Evolutionary conservation across 148 eudicot species (phyloP).

Genomic region (Nepenthes gracilis): DNA sequence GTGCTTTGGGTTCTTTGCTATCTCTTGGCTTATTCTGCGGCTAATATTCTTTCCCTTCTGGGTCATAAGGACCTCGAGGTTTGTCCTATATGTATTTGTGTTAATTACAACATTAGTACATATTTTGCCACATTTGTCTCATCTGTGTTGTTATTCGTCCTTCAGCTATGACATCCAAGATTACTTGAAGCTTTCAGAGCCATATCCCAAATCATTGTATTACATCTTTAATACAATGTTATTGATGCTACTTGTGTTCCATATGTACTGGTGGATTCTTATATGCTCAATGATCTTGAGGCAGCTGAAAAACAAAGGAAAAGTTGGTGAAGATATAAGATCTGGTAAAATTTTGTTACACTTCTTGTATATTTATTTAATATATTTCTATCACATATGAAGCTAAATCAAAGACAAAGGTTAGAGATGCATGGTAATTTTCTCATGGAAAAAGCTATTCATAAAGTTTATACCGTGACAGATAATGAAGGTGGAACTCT

Average conservation of each 20-base stretch:
- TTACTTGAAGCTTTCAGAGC: slow-evolving; percentile 45
- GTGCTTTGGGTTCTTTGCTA: slow-evolving; percentile 72
- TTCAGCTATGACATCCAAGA: slow-evolving; percentile 43
- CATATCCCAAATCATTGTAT: slow-evolving; percentile 34
- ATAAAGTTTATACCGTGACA: too few species aligned
- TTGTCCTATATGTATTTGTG: background rate
- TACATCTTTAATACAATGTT: slow-evolving; percentile 81
- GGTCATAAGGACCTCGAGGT: slow-evolving; percentile 79
- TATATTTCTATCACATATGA: background rate
- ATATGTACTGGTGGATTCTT: slow-evolving; percentile 96
- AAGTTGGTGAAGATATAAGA: slow-evolving; percentile 97
- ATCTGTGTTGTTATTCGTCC: slow-evolving; percentile 6
- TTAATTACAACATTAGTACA: background rate
- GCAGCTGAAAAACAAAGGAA: slow-evolving; percentile 79
- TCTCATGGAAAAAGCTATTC: too few species aligned
- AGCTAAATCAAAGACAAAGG: too few species aligned
- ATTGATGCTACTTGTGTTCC: slow-evolving; percentile 77
- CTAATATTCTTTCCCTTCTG: slow-evolving; percentile 84
- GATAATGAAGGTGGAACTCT: too few species aligned
- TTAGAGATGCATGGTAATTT: too few species aligned
- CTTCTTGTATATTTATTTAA: background rate
- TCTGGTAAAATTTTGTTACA: slow-evolving; percentile 41
- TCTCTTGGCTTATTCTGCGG: slow-evolving; percentile 85
- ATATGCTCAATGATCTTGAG: slow-evolving; percentile 73
- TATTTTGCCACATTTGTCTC: slow-evolving; percentile 1